A percentile compares a stretch with the other conserved stretches of the same genome.
phyloP scores from a whole-genome alignment of 2,329 filamentous ascomycete species.

The Pseudovirgaria hyperparasitica region DNA sequence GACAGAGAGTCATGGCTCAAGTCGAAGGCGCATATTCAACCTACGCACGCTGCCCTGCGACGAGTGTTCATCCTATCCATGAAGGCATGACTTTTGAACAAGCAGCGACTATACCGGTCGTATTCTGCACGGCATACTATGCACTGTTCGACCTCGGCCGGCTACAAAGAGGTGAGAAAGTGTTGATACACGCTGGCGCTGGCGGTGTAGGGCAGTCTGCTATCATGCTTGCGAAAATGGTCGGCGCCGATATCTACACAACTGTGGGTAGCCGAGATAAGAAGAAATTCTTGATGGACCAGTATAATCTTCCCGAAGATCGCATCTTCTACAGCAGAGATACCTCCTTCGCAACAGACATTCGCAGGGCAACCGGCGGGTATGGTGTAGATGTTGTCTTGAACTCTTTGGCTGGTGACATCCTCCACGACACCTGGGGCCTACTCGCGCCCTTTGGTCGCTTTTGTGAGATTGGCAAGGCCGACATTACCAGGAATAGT shows the following conservation, averaged over 20 bases:
- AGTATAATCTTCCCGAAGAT: conserved; percentile 13
- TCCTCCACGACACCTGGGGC: conserved; percentile 25
- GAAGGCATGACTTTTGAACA: conserved; percentile 2
- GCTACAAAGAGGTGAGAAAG: conserved; percentile 2
- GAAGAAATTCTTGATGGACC: conserved; percentile 10
- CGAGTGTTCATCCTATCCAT: conserved; percentile 1
- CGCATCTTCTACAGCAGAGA: conserved; percentile 18
- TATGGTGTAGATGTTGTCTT: conserved; percentile 16
- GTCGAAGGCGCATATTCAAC: too few species aligned
- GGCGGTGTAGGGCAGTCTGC: conserved; percentile 18
- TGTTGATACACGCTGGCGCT: conserved; percentile 18
- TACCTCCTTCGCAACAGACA: conserved; percentile 10
- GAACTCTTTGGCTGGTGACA: conserved; percentile 11
- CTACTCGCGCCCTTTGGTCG: conserved; percentile 27
- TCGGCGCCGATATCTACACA: conserved; percentile 13
- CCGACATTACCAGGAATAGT: conserved; percentile 6
- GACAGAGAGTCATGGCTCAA: conserved; percentile 5
- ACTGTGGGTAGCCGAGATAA: conserved; percentile 17
- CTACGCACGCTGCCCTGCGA: too few species aligned
- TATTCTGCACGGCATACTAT: conserved; percentile 6
- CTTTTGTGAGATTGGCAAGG: conserved; percentile 12
- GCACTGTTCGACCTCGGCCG: conserved; percentile 4
- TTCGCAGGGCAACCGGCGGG: conserved; percentile 10
- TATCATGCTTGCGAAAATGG: conserved; percentile 11
- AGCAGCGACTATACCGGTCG: conserved; percentile 5